Percentiles rank a stretch among this genome's conserved stretches.
Evolutionary conservation across 805 yeast species (phyloP).

Genomic region (Metschnikowia matae): DNA sequence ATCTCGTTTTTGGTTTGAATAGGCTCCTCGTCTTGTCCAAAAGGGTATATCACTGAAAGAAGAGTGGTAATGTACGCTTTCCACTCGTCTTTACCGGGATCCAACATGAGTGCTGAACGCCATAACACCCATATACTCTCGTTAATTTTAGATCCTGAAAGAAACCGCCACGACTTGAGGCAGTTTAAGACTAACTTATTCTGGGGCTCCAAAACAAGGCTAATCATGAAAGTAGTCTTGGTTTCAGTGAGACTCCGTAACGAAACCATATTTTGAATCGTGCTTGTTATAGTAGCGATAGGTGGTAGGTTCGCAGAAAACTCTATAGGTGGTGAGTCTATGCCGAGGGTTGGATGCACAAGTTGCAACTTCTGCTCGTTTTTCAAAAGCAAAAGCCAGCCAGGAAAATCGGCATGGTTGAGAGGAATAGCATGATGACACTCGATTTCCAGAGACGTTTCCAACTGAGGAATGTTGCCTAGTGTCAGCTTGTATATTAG

Average conservation of each 20-base stretch:
- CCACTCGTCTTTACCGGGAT: slow-evolving; percentile 52
- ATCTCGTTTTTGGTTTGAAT: slow-evolving; percentile 22
- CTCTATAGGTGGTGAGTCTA: slow-evolving; percentile 32
- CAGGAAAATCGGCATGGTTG: slow-evolving; percentile 32
- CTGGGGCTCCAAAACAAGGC: slow-evolving; percentile 43
- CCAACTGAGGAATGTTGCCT: slow-evolving; percentile 28
- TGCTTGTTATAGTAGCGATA: slow-evolving; percentile 24
- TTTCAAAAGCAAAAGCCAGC: slow-evolving; percentile 43
- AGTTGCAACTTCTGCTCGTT: slow-evolving; percentile 35
- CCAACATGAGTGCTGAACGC: slow-evolving; percentile 50
- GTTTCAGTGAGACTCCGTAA: slow-evolving; percentile 17
- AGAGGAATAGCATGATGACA: slow-evolving; percentile 33
- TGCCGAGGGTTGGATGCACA: slow-evolving; percentile 55
- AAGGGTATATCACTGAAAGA: slow-evolving; percentile 48
- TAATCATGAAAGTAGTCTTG: slow-evolving; percentile 23
- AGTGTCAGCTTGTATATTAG: slow-evolving; percentile 44
- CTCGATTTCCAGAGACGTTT: slow-evolving; percentile 7
- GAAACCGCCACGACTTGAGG: slow-evolving; percentile 46
- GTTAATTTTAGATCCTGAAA: slow-evolving; percentile 55
- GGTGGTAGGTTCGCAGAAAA: slow-evolving; percentile 18
- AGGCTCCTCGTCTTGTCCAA: slow-evolving; percentile 21
- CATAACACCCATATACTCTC: slow-evolving; percentile 61
- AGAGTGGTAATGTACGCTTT: slow-evolving; percentile 51
- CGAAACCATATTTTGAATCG: slow-evolving; percentile 28
- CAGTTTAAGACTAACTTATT: slow-evolving; percentile 41